Evolutionary conservation across 2,329 filamentous ascomycete genomes (phyloP).

Genomic region (Calonectria pteridis): DNA sequence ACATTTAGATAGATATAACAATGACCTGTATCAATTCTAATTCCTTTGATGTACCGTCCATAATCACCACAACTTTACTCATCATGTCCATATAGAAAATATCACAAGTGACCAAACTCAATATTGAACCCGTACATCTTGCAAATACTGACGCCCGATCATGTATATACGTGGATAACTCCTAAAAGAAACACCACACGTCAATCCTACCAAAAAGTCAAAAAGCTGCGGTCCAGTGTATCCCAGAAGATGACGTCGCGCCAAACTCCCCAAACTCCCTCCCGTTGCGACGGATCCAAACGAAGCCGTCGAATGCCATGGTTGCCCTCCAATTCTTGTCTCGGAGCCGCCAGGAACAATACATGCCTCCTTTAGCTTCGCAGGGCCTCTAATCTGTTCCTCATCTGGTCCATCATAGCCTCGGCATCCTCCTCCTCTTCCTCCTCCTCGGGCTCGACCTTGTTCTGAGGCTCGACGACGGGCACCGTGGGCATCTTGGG

Average conservation of each 20-base stretch:
- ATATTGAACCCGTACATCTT: not conserved
- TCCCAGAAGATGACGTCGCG: constrained; percentile 21
- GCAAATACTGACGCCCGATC: not conserved
- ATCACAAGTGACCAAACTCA: not conserved
- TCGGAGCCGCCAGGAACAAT: not conserved
- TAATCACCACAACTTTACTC: not conserved
- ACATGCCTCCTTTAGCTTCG: constrained; percentile 72
- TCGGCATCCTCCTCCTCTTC: constrained; percentile 84
- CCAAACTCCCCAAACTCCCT: constrained; percentile 23
- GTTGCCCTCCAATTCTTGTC: not conserved
- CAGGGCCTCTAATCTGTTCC: constrained; percentile 88
- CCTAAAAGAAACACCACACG: constrained; percentile 8
- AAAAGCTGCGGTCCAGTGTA: constrained; percentile 20
- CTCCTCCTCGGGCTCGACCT: constrained; percentile 62
- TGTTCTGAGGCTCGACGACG: constrained; percentile 65
- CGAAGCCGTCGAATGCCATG: not conserved
- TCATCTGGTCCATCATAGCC: constrained; percentile 93
- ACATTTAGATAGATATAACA: not conserved
- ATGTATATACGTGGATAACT: constrained; percentile 1
- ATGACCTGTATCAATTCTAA: not conserved
- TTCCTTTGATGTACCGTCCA: not conserved
- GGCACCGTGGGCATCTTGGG: constrained; percentile 67
- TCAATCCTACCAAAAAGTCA: constrained; percentile 6
- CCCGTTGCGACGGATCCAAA: not conserved
- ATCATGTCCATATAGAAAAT: not conserved